These are phyloP conservation scores for Ophiocordyceps unilateralis DNA, from an alignment of 2,329 filamentous ascomycete species.

Conservation along the genomic window DNA sequence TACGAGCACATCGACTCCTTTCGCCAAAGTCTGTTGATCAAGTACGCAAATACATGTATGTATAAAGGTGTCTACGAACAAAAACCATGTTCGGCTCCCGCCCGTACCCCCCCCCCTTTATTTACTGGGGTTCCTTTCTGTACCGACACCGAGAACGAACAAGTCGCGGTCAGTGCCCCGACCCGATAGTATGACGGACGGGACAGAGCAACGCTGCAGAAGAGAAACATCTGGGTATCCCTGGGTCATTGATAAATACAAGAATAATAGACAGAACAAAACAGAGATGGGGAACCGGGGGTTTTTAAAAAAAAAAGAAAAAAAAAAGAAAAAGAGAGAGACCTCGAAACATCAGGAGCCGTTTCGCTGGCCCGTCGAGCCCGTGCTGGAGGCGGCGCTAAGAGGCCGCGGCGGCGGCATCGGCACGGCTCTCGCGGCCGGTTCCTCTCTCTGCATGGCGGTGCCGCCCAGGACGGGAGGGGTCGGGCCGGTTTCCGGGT, in stretches of 20 bases:
- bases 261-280: too few relatives aligned
- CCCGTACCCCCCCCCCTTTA: too few relatives aligned
- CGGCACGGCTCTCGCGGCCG: constrained; percentile 10
- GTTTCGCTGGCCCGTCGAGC: constrained; percentile 18
- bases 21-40: too few relatives aligned
- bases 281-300: too few relatives aligned
- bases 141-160: too few relatives aligned
- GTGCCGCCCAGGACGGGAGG: constrained; percentile 17
- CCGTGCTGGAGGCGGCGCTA: constrained; percentile 25
- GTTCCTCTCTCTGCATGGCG: constrained; percentile 21
- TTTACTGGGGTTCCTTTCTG: too few relatives aligned
- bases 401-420: constrained; percentile 16
- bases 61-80: too few relatives aligned
- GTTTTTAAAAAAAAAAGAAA: background rate
- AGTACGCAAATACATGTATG: too few relatives aligned
- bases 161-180: too few relatives aligned
- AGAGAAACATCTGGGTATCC: background rate
- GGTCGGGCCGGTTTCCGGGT: constrained; percentile 7
- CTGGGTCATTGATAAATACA: background rate
- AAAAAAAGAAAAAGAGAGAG: background rate
- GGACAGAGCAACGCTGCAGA: background rate
- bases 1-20: too few relatives aligned
- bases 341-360: background rate
- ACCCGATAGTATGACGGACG: background rate
- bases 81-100: too few relatives aligned